These are phyloP conservation scores for Saccharomyces pastorianus DNA, from an alignment of 1,139 yeast genomes.

Conservation along the genomic window DNA sequence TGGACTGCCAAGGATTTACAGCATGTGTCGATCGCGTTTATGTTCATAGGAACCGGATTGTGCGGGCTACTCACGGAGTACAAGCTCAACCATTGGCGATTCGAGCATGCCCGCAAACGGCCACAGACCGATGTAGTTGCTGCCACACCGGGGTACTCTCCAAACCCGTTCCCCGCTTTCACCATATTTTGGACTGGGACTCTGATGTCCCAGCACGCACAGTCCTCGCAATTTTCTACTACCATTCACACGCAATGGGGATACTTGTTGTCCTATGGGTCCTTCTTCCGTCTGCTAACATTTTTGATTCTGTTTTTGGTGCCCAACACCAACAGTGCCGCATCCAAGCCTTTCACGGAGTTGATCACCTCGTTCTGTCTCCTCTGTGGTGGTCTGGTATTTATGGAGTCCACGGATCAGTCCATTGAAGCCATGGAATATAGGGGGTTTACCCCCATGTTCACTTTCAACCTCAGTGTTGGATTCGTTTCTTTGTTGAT, in stretches of 20 bases:
- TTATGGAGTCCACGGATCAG: constrained; percentile 87
- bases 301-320: constrained; percentile 49
- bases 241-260: constrained; percentile 91
- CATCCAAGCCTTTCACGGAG: constrained; percentile 79
- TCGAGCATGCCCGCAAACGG: constrained; percentile 29
- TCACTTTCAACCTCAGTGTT: constrained; percentile 75
- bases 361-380: constrained; percentile 68
- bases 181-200: constrained; percentile 95
- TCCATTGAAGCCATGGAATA: constrained; percentile 75
- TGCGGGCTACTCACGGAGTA: constrained; percentile 80
- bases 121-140: constrained; percentile 29
- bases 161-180: constrained; percentile 88
- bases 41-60: constrained; percentile 85
- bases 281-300: constrained; percentile 66
- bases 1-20: constrained; percentile 94
- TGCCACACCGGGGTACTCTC: constrained; percentile 67
- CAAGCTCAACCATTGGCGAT: constrained; percentile 38
- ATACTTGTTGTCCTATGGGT: constrained; percentile 62
- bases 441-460: constrained; percentile 82
- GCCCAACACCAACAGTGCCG: constrained; percentile 39
- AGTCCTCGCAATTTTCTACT: constrained; percentile 71
- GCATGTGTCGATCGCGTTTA: constrained; percentile 90
- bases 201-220: constrained; percentile 92
- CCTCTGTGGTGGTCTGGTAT: constrained; percentile 80
- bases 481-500: constrained; percentile 73